These are phyloP conservation scores for Circinella umbellata DNA, from an alignment of 371 early-diverging fungal genomes.

Conservation along the genomic window DNA sequence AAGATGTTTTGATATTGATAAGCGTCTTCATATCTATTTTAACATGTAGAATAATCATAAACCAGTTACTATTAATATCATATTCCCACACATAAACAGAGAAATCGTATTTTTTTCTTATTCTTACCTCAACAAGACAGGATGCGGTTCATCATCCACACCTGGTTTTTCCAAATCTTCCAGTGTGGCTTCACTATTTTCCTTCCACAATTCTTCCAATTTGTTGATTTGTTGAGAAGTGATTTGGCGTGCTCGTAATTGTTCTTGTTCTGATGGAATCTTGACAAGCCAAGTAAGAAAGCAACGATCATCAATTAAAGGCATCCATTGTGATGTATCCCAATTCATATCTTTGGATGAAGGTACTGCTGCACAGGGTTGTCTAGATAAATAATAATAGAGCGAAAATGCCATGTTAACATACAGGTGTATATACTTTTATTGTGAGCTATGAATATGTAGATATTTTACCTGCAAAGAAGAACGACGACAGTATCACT, in stretches of 20 bases:
- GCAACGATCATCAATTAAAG: conserved; percentile 93
- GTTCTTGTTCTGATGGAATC: conserved; percentile 88
- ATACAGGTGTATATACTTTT: not conserved
- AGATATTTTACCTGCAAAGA: conserved; percentile 79
- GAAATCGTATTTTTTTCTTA: not conserved
- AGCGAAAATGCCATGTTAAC: not conserved
- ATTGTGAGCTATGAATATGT: not conserved
- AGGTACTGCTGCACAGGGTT: conserved; percentile 91
- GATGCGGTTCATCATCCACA: conserved; percentile 86
- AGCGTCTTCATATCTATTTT: conserved; percentile 89
- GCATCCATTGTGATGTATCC: conserved; percentile 97
- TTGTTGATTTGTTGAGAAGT: conserved; percentile 83
- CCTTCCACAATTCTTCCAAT: conserved; percentile 94
- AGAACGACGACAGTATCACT: conserved; percentile 96
- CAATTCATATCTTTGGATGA: conserved; percentile 93
- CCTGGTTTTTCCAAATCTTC: conserved; percentile 88
- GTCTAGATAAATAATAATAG: conserved; percentile 48
- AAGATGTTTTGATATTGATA: conserved; percentile 97
- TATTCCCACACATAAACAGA: not conserved
- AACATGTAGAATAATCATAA: not conserved
- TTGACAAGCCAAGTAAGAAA: conserved; percentile 96
- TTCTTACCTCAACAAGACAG: conserved; percentile 73
- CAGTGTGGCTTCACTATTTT: conserved; percentile 74
- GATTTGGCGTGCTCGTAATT: conserved; percentile 84
- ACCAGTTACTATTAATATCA: no score